Base-by-base conservation (phyloP, 441 rosid genomes). In the Arabidopsis hybrid region DNA sequence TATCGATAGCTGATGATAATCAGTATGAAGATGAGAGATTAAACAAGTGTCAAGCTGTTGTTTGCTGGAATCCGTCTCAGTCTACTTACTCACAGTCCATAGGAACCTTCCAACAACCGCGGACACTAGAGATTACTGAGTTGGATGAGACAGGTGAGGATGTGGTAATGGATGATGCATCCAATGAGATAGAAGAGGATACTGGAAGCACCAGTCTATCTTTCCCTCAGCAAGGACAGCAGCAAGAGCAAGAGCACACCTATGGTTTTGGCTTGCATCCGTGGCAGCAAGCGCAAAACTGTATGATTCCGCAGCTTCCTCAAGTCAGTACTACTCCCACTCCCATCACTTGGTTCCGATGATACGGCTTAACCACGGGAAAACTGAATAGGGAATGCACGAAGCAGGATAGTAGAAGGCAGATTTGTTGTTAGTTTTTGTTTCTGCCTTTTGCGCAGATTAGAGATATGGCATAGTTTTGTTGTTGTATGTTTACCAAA, bases 61-160 rank as follows among this genome's bases (percentile, higher is more conserved):
- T 92, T 59, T 90, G 93, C 0, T 92, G 91, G 91, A 80, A 75
- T 69, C 86, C 91, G 36, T 73, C 82, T 49, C 86, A 70, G 67
- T 7, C 62, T 76, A 52, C 73, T 46, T 4, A 49, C 32, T 47
- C 70, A 17, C 46, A n/a, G 9, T 65, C 60, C 4, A 7, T 9
- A 35, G 79, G 65, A 32, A 76, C 51, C 8, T 43, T 46, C 42
- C 56, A 53, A 6, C 59, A 76, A 42, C 59, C 60, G 6, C 77
- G 74, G 58, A 69, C 63, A 18, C 59, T 73, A 29, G 91, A 81
- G 60, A 67, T 67, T 7, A 81, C 80, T 78, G 93, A 87, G 58
- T 79, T 78, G 2, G 92, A 88, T 46, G 86, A 79, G 75, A 50
- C 58, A 62, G 89, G 79, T 38, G 86, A 79, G 49, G 76, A 72